These are phyloP conservation scores for Pleurotus salmoneostramineus DNA, from an alignment of 768 basidiomycete species.

Conservation along the genomic window DNA sequence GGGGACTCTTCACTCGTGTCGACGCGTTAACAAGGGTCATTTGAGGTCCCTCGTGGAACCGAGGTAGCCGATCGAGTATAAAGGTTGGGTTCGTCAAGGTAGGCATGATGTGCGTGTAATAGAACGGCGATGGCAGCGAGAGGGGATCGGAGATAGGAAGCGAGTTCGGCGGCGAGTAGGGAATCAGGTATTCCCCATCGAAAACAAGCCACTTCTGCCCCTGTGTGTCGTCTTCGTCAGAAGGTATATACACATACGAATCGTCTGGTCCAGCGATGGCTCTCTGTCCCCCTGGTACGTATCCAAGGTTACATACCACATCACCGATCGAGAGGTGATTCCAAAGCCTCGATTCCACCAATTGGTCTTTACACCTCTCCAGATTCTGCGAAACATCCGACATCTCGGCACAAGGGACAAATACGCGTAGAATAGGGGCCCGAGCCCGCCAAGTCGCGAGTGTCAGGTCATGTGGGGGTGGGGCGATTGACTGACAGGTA, in stretches of 20 bases:
- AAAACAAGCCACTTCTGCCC: conserved; percentile 66
- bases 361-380: conserved; percentile 61
- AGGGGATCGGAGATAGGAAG: conserved; percentile 55
- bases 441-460: conserved; percentile 57
- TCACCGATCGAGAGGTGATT: conserved; percentile 73
- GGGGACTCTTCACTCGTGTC: conserved; percentile 52
- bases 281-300: conserved; percentile 45
- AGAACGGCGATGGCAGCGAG: conserved; percentile 69
- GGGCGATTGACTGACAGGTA: conserved; percentile 3
- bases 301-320: conserved; percentile 78
- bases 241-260: conserved; percentile 18
- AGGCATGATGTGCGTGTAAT: conserved; percentile 66
- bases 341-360: conserved; percentile 69
- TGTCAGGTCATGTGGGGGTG: conserved; percentile 58
- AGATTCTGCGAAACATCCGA: conserved; percentile 40
- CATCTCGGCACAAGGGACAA: conserved; percentile 63
- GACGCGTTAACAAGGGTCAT: conserved; percentile 42
- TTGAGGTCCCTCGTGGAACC: conserved; percentile 38
- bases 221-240: conserved; percentile 4
- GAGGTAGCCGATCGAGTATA: conserved; percentile 29
- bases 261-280: conserved; percentile 21
- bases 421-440: conserved; percentile 72
- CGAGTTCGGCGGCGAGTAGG: conserved; percentile 54
- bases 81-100: conserved; percentile 32
- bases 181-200: conserved; percentile 57